Percentiles rank a stretch among this genome's conserved stretches.
phyloP scores from a whole-genome alignment of 1,139 yeast species.

The Nakaseomyces uthaithaninus region DNA sequence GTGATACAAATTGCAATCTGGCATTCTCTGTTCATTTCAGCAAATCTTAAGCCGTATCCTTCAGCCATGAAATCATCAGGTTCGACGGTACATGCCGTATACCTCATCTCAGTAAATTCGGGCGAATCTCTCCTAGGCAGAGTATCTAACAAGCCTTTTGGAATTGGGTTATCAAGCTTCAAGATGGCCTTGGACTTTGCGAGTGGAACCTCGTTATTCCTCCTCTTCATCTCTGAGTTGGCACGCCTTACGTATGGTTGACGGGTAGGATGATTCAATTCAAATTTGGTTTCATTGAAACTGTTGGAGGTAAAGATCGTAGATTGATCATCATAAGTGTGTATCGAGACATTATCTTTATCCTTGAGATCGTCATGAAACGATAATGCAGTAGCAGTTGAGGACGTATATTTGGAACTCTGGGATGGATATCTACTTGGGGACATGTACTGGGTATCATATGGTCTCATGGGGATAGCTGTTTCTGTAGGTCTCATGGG shows the following conservation, averaged over 20 bases:
- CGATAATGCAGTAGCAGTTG: conserved; percentile 24
- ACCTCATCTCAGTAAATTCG: conserved; percentile 89
- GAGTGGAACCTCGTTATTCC: conserved; percentile 59
- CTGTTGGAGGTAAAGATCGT: conserved; percentile 34
- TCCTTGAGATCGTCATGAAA: conserved; percentile 20
- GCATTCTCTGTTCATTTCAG: conserved; percentile 77
- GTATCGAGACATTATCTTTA: conserved; percentile 20
- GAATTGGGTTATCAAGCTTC: conserved; percentile 87
- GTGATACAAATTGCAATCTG: conserved; percentile 86
- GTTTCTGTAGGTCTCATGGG: conserved; percentile 52
- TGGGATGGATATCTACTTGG: conserved; percentile 18
- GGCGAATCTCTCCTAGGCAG: conserved; percentile 79
- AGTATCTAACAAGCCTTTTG: conserved; percentile 72
- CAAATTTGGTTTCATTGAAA: conserved; percentile 31
- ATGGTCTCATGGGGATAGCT: conserved; percentile 37
- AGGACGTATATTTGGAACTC: conserved; percentile 22
- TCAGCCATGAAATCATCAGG: conserved; percentile 74
- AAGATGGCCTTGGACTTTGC: conserved; percentile 44
- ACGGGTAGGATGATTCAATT: conserved; percentile 42
- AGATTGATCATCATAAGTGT: conserved; percentile 26
- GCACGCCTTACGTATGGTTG: conserved; percentile 42
- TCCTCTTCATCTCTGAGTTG: conserved; percentile 47
- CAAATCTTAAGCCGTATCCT: conserved; percentile 80
- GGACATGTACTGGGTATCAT: conserved; percentile 11
- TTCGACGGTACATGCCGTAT: conserved; percentile 86